Evolutionary conservation across 192 early-diverging fungal species (phyloP).

Genomic region (Obelidium mucronatum): DNA sequence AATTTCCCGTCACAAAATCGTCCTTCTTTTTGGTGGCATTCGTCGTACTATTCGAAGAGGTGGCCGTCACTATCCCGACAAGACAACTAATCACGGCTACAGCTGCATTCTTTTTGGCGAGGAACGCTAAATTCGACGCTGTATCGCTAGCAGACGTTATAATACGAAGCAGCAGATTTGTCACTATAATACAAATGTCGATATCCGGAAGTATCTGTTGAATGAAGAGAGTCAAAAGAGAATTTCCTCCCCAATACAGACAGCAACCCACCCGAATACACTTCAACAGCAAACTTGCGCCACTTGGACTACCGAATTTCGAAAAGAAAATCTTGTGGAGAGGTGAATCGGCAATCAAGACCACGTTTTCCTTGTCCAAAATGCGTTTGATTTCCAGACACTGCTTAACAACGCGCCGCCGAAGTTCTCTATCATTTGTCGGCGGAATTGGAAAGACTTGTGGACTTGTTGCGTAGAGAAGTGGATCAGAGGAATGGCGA

Average conservation of each 20-base stretch:
- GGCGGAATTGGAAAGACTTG: background rate
- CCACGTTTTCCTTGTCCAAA: conserved; percentile 54
- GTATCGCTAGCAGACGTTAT: conserved; percentile 19
- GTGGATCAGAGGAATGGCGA: conserved; percentile 18
- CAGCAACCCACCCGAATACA: conserved; percentile 47
- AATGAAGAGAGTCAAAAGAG: background rate
- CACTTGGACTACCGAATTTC: conserved; percentile 28
- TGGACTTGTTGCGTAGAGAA: background rate
- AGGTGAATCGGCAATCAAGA: conserved; percentile 41
- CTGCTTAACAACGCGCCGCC: conserved; percentile 39
- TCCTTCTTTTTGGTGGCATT: background rate
- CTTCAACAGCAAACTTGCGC: conserved; percentile 51
- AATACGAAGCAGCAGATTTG: conserved; percentile 48
- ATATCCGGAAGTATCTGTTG: conserved; percentile 47
- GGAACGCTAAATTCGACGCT: conserved; percentile 40
- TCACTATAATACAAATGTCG: conserved; percentile 50
- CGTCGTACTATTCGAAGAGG: background rate
- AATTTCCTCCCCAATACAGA: too few species aligned
- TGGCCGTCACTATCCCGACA: conserved; percentile 19
- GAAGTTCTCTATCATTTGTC: conserved; percentile 33
- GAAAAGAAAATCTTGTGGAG: conserved; percentile 55
- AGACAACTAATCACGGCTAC: conserved; percentile 20
- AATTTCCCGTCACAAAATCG: background rate
- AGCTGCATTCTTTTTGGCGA: conserved; percentile 41
- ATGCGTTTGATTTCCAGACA: conserved; percentile 56